A percentile compares a stretch with the other conserved stretches of the same genome.
phyloP scores from a whole-genome alignment of 1,284 basidiomycete genomes.

The Porogramme epimiltina region DNA sequence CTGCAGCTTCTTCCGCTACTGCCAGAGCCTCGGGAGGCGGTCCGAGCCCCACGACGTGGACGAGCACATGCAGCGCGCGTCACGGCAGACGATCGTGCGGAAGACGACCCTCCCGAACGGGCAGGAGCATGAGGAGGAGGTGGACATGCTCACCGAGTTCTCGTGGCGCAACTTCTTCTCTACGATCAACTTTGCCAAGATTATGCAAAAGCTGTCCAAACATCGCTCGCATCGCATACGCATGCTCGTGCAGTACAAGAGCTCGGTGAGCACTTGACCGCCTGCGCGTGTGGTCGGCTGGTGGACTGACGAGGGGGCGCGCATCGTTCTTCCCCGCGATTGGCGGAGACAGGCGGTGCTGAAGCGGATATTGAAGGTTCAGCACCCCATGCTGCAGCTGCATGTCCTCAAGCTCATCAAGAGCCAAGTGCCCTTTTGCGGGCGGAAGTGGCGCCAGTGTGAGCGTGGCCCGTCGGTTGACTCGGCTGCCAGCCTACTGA shows the following conservation, averaged over 20 bases:
- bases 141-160: constrained; percentile 91
- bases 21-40: constrained; percentile 71
- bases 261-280: constrained; percentile 65
- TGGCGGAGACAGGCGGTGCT: constrained; percentile 75
- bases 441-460: constrained; percentile 98
- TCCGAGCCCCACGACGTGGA: constrained; percentile 51
- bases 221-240: constrained; percentile 92
- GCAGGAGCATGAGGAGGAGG: constrained; percentile 77
- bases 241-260: constrained; percentile 98
- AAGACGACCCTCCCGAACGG: constrained; percentile 65
- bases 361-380: constrained; percentile 92
- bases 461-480: constrained; percentile 30
- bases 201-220: constrained; percentile 98
- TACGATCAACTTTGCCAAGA: constrained; percentile 97
- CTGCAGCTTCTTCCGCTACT: constrained; percentile 93
- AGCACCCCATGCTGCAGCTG: constrained; percentile 92
- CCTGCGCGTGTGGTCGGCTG: neutral
- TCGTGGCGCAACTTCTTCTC: constrained; percentile 99
- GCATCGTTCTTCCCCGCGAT: too few relatives aligned
- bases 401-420: constrained; percentile 99
- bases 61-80: constrained; percentile 59
- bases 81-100: constrained; percentile 58
- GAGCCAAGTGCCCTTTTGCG: constrained; percentile 98
- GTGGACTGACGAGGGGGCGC: neutral
- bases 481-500: neutral